Percentiles rank a stretch among this genome's conserved stretches.
These are phyloP conservation scores for Ganoderma resinaceum DNA, from an alignment of 1,284 basidiomycete genomes.

Conservation along the genomic window DNA sequence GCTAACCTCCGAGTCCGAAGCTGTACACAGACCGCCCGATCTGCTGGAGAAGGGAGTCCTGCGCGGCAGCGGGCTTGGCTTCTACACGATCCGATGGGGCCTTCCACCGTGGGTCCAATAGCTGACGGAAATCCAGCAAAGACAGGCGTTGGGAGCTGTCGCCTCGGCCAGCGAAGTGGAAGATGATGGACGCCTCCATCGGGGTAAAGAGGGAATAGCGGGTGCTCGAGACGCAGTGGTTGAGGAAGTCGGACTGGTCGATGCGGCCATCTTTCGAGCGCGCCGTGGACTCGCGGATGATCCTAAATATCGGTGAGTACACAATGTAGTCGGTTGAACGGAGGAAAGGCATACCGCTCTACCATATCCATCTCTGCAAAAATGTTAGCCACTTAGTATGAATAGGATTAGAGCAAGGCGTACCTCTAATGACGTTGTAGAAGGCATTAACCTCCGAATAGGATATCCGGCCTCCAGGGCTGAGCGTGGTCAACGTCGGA, in stretches of 20 bases:
- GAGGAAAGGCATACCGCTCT: constrained; percentile 77
- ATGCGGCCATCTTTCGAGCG: constrained; percentile 94
- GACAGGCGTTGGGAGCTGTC: constrained; percentile 72
- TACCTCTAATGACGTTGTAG: constrained; percentile 90
- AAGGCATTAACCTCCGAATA: constrained; percentile 96
- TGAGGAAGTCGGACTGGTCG: constrained; percentile 82
- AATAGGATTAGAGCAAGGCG: constrained; percentile 34
- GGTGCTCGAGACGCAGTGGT: constrained; percentile 76
- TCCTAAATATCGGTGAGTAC: constrained; percentile 47
- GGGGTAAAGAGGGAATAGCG: constrained; percentile 94
- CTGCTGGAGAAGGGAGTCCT: constrained; percentile 53
- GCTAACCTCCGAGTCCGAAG: constrained; percentile 86
- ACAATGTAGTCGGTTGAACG: constrained; percentile 12
- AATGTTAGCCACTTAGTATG: constrained; percentile 24
- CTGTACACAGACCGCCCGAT: constrained; percentile 80
- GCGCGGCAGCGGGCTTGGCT: constrained; percentile 38
- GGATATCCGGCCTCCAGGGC: constrained; percentile 87
- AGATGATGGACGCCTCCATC: constrained; percentile 95
- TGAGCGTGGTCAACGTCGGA: constrained; percentile 88
- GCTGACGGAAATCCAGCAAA: constrained; percentile 86
- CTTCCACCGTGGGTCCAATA: constrained; percentile 88
- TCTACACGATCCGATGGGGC: constrained; percentile 62
- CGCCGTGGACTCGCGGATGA: constrained; percentile 86
- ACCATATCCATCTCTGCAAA: constrained; percentile 91
- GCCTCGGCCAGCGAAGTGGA: constrained; percentile 93